phyloP scores from a whole-genome alignment of 441 rosid genomes.

The Jatropha multifida region DNA sequence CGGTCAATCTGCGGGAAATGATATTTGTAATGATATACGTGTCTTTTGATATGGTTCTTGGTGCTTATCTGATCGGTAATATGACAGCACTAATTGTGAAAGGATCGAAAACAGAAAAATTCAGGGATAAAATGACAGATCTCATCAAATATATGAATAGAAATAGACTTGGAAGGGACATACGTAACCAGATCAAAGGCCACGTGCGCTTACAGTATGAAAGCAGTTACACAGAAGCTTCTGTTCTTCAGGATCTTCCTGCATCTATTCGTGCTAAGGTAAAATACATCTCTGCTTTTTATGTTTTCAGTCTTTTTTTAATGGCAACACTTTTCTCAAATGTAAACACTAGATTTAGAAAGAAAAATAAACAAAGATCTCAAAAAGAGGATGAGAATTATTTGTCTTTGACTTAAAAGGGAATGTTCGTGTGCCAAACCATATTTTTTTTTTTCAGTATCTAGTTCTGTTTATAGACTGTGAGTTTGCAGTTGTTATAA shows the following conservation, averaged over 20 bases:
- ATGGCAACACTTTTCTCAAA: neutral
- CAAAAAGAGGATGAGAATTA: neutral
- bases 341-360: neutral
- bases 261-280: conserved; percentile 95
- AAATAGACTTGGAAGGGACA: conserved; percentile 68
- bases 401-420: too few relatives aligned
- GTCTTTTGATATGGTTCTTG: conserved; percentile 95
- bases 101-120: conserved; percentile 95
- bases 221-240: conserved; percentile 79
- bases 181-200: conserved; percentile 74
- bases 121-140: conserved; percentile 94
- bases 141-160: conserved; percentile 83
- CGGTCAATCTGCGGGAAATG: conserved; percentile 97
- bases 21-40: conserved; percentile 88
- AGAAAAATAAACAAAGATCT: neutral
- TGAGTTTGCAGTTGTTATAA: neutral
- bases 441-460: neutral
- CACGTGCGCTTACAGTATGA: conserved; percentile 85
- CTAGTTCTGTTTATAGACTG: neutral
- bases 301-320: neutral
- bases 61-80: conserved; percentile 96
- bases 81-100: conserved; percentile 97
- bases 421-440: neutral
- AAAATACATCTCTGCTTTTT: conserved; percentile 8
- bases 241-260: conserved; percentile 84